phyloP scores from a whole-genome alignment of 176 grass and related monocot species.

The Raddia distichophylla region DNA sequence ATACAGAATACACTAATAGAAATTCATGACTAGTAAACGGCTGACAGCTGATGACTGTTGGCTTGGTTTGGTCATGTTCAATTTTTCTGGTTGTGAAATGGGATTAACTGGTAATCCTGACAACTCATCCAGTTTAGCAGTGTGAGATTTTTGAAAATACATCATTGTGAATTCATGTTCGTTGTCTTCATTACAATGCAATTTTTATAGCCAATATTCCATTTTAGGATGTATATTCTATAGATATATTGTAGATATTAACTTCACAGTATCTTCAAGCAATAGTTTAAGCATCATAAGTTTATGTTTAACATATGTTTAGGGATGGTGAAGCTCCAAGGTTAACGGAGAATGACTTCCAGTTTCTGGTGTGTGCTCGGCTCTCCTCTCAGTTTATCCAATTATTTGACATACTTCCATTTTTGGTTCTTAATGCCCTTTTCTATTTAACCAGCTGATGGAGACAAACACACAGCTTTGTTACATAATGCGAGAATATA shows the following conservation, averaged over 20 bases:
- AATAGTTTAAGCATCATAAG: background rate
- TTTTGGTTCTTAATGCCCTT: constrained; percentile 30
- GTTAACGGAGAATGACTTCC: constrained; percentile 94
- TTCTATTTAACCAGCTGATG: constrained; percentile 74
- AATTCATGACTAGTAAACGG: background rate
- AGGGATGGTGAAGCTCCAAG: constrained; percentile 86
- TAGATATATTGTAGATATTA: background rate
- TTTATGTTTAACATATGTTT: constrained; percentile 45
- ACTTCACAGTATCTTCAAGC: constrained; percentile 3
- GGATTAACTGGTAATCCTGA: constrained; percentile 4
- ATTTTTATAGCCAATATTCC: background rate
- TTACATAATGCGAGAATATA: constrained; percentile 99
- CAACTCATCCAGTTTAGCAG: background rate
- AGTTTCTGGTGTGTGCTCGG: constrained; percentile 67
- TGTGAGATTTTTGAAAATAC: background rate
- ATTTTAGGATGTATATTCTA: constrained; percentile 6
- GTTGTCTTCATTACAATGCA: background rate
- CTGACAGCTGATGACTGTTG: constrained; percentile 1
- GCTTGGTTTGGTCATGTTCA: constrained; percentile 20
- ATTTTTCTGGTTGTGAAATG: constrained; percentile 3
- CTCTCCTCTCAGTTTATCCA: constrained; percentile 30
- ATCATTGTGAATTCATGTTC: constrained; percentile 23
- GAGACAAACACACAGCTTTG: constrained; percentile 94
- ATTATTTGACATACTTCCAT: constrained; percentile 16
- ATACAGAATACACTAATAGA: constrained; percentile 3